A percentile compares a stretch with the other conserved stretches of the same genome.
phyloP scores from a whole-genome alignment of 2,329 filamentous ascomycete genomes.

The Beauveria asiatica region DNA sequence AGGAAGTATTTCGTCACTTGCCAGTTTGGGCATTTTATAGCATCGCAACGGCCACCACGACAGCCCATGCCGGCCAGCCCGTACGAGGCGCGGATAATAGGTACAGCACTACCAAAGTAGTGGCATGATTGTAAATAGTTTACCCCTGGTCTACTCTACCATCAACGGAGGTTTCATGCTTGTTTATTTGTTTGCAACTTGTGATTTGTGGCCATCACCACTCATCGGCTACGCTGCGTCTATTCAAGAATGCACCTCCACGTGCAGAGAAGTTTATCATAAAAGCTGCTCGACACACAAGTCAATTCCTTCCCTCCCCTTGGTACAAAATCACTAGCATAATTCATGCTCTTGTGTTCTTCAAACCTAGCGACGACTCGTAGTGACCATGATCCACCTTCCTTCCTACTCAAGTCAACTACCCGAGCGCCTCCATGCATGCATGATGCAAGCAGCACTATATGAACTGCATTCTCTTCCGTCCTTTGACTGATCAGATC shows the following conservation, averaged over 20 bases:
- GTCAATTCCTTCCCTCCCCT: conserved; percentile 23
- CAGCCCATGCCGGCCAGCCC: not conserved
- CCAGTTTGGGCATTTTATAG: not conserved
- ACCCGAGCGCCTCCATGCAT: conserved; percentile 84
- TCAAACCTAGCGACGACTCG: conserved; percentile 63
- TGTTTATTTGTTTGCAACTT: not conserved
- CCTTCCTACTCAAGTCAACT: conserved; percentile 34
- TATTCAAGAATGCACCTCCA: conserved; percentile 38
- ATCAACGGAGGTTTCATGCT: too few species aligned
- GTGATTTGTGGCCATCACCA: not conserved
- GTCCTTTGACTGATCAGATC: conserved; percentile 43
- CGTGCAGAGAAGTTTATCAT: conserved; percentile 61
- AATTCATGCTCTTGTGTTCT: conserved; percentile 92
- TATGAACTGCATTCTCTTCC: conserved; percentile 20
- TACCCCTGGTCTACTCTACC: not conserved
- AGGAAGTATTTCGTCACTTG: not conserved
- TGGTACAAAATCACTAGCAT: conserved; percentile 66
- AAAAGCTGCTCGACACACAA: conserved; percentile 68
- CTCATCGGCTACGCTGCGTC: not conserved
- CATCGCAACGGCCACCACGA: not conserved
- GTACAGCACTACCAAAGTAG: not conserved
- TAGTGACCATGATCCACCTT: conserved; percentile 47
- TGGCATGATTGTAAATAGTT: not conserved
- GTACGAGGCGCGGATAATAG: not conserved
- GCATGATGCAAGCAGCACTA: conserved; percentile 70